Base-by-base conservation (phyloP, 2,329 filamentous ascomycete genomes). In the Aspergillus calidoustus region DNA sequence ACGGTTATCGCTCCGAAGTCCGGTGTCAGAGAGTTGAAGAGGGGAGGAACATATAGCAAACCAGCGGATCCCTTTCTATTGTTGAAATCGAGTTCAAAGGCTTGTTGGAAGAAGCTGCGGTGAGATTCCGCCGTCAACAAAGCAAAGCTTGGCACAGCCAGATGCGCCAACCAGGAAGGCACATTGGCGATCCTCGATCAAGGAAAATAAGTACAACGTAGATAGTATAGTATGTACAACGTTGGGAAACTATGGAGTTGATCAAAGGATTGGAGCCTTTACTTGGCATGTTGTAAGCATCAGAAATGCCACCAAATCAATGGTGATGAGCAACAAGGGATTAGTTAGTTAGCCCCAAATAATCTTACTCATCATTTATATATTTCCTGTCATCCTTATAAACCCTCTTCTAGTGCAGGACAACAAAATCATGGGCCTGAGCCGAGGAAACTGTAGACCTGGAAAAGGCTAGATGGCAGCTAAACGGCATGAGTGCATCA, bases 71-170 rank as follows among this genome's bases (percentile, higher is more conserved):
- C 34, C 34, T 11, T 15, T 22, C 46, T 11, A 22, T 23, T 48
- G 48, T n/a, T 22, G 19, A 28, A 11, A 19, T 28, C 28, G 31
- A 56, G 28, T 25, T 28, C n/a, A 19, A 49, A 17, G 19, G 9
- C 46, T 48, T 48, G n/a, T 28, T 53, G 19, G 43, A 38, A 56
- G 43, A 38, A 56, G 54, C 54, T 56, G 54, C 15, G 46, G 55
- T 49, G 34, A 25, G 51, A 13, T n/a, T 11, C 41, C 19, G 19
- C 34, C 7, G 54, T 56, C 54, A 48, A 56, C 30, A 19, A 47
- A 49, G 15, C 38, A 46, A 55, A 55, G 44, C 53, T 55, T 55
- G 53, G 53, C 53, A 38, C 43, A 22, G 13, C 22, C 7, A 23
- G 23, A 23, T 48, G 19, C 22, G 11, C 17, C n/a, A 46, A 19